Conservation (phyloP, 192 early-diverging fungal species). For the Coemansia javaensis region DNA sequence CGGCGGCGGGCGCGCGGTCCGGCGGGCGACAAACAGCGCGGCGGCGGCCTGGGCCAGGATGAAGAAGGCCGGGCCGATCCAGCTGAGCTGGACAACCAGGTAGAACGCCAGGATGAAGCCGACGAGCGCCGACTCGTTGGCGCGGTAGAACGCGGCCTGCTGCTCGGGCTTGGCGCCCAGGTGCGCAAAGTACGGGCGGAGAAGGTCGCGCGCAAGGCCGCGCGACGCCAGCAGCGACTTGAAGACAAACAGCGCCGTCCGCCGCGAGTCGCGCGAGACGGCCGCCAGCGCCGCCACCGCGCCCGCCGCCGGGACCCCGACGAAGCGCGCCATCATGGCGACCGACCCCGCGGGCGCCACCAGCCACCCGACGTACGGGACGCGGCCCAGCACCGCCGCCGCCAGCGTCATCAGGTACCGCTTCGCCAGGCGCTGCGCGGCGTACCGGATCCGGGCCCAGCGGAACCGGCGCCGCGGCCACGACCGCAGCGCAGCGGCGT, state of each 20-base stretch:
- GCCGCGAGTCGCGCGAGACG: conserved; percentile 23
- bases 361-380: conserved; percentile 40
- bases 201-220: conserved; percentile 42
- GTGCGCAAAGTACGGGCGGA: conserved; percentile 39
- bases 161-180: conserved; percentile 40
- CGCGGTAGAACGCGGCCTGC: conserved; percentile 30
- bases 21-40: conserved; percentile 34
- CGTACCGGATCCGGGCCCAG: conserved; percentile 37
- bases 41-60: conserved; percentile 40
- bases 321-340: conserved; percentile 39
- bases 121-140: conserved; percentile 30
- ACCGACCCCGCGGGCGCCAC: conserved; percentile 31
- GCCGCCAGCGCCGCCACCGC: conserved; percentile 19
- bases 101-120: conserved; percentile 43
- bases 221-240: conserved; percentile 45
- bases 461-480: conserved; percentile 34
- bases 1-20: conserved; percentile 20
- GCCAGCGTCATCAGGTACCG: conserved; percentile 39
- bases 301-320: conserved; percentile 28
- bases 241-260: conserved; percentile 32
- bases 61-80: conserved; percentile 45
- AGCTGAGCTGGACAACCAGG: conserved; percentile 45
- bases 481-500: conserved; percentile 18
- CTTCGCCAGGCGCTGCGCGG: conserved; percentile 23
- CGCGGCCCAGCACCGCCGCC: conserved; percentile 16